phyloP scores from a whole-genome alignment of 805 yeast genomes.

The Metschnikowia sp. region DNA sequence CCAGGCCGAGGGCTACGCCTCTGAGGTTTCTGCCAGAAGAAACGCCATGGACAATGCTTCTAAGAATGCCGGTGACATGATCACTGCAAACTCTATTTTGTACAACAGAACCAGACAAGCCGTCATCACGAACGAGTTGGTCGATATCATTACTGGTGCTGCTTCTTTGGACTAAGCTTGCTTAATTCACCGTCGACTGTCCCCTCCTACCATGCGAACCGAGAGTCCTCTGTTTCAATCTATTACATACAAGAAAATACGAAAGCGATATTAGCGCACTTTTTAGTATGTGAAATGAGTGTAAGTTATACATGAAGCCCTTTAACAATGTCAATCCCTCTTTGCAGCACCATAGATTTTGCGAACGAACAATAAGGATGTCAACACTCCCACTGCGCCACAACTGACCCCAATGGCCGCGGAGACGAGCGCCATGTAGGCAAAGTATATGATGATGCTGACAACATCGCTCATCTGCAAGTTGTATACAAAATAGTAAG shows the following conservation, averaged over 20 bases:
- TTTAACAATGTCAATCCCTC: constrained; percentile 36
- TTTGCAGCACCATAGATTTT: constrained; percentile 58
- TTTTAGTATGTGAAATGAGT: no score
- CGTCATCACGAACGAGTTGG: constrained; percentile 74
- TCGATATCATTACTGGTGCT: constrained; percentile 99
- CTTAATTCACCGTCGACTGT: neutral
- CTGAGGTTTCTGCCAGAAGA: constrained; percentile 98
- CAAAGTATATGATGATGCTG: constrained; percentile 63
- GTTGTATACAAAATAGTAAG: constrained; percentile 59
- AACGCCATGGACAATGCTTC: constrained; percentile 99
- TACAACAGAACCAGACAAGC: constrained; percentile 72
- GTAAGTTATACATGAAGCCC: no score
- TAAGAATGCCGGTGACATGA: constrained; percentile 99
- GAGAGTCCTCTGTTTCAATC: no score
- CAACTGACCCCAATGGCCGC: constrained; percentile 62
- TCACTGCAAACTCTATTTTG: constrained; percentile 89
- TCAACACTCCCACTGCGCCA: constrained; percentile 70
- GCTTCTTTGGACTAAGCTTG: constrained; percentile 79
- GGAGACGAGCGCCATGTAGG: constrained; percentile 66
- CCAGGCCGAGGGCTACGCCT: constrained; percentile 96
- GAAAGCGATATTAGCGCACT: no score
- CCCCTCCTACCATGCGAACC: no score
- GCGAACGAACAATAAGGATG: constrained; percentile 64
- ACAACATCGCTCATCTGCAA: constrained; percentile 65
- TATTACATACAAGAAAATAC: no score